A percentile compares a stretch with the other conserved stretches of the same genome.
These are phyloP conservation scores for Termitomyces sp. DNA, from an alignment of 768 basidiomycete genomes.

Conservation along the genomic window DNA sequence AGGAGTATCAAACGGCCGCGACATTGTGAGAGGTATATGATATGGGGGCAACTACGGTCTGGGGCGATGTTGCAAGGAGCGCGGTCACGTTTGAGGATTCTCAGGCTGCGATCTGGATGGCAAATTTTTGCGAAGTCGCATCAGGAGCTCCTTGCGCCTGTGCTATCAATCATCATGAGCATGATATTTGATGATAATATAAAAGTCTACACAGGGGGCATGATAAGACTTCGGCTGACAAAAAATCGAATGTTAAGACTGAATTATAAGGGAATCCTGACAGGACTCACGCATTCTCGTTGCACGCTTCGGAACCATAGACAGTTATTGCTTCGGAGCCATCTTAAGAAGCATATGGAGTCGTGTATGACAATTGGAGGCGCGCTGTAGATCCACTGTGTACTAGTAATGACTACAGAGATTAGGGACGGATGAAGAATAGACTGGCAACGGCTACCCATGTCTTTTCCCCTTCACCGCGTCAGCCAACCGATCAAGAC, in stretches of 20 bases:
- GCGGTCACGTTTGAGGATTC: constrained; percentile 19
- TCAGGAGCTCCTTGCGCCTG: constrained; percentile 31
- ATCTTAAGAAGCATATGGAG: constrained; percentile 39
- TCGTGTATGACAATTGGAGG: constrained; percentile 28
- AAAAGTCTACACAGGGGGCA: constrained; percentile 21
- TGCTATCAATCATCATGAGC: not conserved
- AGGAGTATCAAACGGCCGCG: constrained; percentile 49
- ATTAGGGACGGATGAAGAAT: not conserved
- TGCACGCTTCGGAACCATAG: constrained; percentile 43
- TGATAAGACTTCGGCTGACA: constrained; percentile 27
- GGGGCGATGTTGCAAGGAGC: constrained; percentile 41
- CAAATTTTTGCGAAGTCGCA: constrained; percentile 27
- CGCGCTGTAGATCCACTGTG: constrained; percentile 33
- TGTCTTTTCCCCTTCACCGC: constrained; percentile 40
- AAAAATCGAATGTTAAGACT: not conserved
- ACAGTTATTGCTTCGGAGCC: constrained; percentile 44
- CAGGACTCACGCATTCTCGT: constrained; percentile 43
- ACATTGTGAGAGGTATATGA: constrained; percentile 43
- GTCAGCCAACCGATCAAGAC: constrained; percentile 32
- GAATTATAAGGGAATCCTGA: not conserved
- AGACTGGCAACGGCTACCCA: constrained; percentile 37
- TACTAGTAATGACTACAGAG: constrained; percentile 20
- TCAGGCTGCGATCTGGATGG: constrained; percentile 22
- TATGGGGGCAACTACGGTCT: constrained; percentile 42
- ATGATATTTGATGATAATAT: not conserved